Conservation (phyloP, 73 alveolate genomes). For the Halteria grandinella region DNA sequence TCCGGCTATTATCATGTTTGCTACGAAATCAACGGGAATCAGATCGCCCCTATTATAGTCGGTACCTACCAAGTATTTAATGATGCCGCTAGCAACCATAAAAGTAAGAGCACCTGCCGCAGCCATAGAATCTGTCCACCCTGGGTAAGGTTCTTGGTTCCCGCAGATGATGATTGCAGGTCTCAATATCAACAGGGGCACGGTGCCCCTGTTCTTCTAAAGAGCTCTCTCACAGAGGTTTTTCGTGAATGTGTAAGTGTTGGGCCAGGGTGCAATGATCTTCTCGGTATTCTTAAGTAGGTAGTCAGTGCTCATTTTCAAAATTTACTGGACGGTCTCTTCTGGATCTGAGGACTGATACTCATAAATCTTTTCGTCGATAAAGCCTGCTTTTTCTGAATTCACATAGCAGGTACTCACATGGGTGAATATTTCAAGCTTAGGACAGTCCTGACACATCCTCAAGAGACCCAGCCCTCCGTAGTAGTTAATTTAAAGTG, state of each 20-base stretch:
- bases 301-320: slow-evolving; percentile 68
- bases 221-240: slow-evolving; percentile 78
- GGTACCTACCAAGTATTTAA: background rate
- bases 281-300: slow-evolving; percentile 67
- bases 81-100: slow-evolving; percentile 75
- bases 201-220: slow-evolving; percentile 62
- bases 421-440: slow-evolving; percentile 45
- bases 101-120: slow-evolving; percentile 90
- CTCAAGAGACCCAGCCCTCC: slow-evolving; percentile 54
- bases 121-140: slow-evolving; percentile 92
- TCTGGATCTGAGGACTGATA: slow-evolving; percentile 57
- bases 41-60: slow-evolving; percentile 63
- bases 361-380: slow-evolving; percentile 88
- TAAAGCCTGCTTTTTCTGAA: slow-evolving; percentile 50
- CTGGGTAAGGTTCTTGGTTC: slow-evolving; percentile 85
- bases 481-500: slow-evolving; percentile 47
- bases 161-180: slow-evolving; percentile 88
- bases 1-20: slow-evolving; percentile 69
- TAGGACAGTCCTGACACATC: slow-evolving; percentile 45
- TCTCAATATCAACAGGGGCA: slow-evolving; percentile 75
- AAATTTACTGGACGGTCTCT: slow-evolving; percentile 41
- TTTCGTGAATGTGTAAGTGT: slow-evolving; percentile 92
- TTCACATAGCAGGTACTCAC: slow-evolving; percentile 69
- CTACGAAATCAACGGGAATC: slow-evolving; percentile 85
- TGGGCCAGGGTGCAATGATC: slow-evolving; percentile 81